Evolutionary conservation across 306 rosid genomes (phyloP).

Genomic region (Betula pendula): DNA sequence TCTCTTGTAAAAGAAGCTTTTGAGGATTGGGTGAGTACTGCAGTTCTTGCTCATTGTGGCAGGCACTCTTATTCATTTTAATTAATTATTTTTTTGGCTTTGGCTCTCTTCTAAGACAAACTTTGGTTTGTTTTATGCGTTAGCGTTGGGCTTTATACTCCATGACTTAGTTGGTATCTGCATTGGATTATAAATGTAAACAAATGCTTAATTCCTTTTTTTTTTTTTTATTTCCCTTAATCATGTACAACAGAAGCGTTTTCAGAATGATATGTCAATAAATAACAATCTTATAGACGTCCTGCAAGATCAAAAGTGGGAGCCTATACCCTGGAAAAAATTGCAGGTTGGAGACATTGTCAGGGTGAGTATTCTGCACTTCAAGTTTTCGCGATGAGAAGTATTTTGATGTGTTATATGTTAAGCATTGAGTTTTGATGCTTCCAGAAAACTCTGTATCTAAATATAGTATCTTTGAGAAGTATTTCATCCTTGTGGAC

Average conservation of each 20-base stretch:
- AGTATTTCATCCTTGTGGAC: constrained; percentile 21
- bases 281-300: constrained; percentile 69
- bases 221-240: constrained; percentile 24
- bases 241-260: constrained; percentile 70
- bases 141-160: constrained; percentile 10
- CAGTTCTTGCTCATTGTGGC: constrained; percentile 22
- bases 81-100: neutral
- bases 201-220: constrained; percentile 2
- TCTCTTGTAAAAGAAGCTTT: constrained; percentile 92
- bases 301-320: constrained; percentile 85
- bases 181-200: neutral
- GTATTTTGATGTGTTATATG: constrained; percentile 24
- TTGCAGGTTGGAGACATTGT: constrained; percentile 89
- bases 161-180: constrained; percentile 2
- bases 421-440: constrained; percentile 6
- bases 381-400: neutral
- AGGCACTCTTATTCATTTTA: constrained; percentile 15
- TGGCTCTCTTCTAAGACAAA: neutral
- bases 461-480: constrained; percentile 11
- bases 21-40: constrained; percentile 86
- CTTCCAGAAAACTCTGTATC: neutral
- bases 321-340: constrained; percentile 76
- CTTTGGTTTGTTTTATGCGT: neutral
- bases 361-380: constrained; percentile 58
- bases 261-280: constrained; percentile 84